Base-by-base conservation (phyloP, 345 rosid genomes). In the Sonneratia alba region DNA sequence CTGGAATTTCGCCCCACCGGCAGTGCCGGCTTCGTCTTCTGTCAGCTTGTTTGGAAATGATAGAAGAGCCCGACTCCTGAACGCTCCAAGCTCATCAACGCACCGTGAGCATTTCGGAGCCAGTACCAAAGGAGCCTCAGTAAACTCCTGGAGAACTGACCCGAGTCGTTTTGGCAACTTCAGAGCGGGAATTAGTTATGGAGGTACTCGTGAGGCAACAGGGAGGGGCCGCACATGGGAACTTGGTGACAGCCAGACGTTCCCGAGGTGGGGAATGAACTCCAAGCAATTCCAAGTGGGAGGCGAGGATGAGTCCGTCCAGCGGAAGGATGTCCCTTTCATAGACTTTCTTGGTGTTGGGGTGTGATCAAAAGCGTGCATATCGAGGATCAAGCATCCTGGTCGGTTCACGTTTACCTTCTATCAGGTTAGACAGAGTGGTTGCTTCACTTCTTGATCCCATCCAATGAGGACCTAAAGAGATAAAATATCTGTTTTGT, bases 1-100 rank as follows among this genome's bases (percentile, higher is more conserved):
- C 11, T 79, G 83, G 87, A 73, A 22, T 53, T 79, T 78, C 4
- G 15, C 73, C 45, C 75, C 83, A 32, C 74, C 77, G 37, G 56
- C 57, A n/a, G 63, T 16, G 36, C 22, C 49, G 1, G 48, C 22
- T 3, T 19, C 19, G 4, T 57, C 63, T 57, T 22, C 63, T 9
- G 3, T 57, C 4, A 13, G 22, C 63, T 57, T 57, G 11, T 22
- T n/a, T 22, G 63, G 9, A 13, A 22, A 57, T 7, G 47, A 24
- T 13, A 45, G 36, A 68, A 15, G 32, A 22, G 70, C 34, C 70
- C 55, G 14, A 3, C 34, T 68, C 70, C 36, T 42, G 34, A 42
- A n/a, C 36, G 19, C 21, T 27, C 36, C 55, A n/a, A 68, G 42
- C 53, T 24, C 70, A 22, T 68, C 55, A 15, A 13, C 42, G 32